Conservation (phyloP, 441 rosid species). For the Populus hybrid region DNA sequence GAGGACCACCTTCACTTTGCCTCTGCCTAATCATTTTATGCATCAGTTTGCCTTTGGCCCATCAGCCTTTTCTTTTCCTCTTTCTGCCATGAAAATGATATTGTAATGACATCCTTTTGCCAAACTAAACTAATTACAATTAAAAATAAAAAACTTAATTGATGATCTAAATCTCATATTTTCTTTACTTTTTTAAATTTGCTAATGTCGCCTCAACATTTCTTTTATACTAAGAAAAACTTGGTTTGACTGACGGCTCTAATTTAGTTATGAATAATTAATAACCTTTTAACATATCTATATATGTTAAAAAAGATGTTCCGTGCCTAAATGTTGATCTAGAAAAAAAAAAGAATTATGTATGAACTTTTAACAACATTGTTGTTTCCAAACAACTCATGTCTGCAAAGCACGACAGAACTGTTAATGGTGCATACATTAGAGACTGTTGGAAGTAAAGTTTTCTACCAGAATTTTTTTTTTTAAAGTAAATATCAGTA, state of each 20-base stretch:
- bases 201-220: too few relatives aligned
- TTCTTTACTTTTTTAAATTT: too few relatives aligned
- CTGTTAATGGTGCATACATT: too few relatives aligned
- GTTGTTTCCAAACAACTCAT: not conserved
- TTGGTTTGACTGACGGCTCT: too few relatives aligned
- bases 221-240: too few relatives aligned
- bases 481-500: too few relatives aligned
- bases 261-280: not conserved
- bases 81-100: not conserved
- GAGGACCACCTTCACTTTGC: slow-evolving; percentile 21
- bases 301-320: not conserved
- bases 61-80: not conserved
- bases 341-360: not conserved
- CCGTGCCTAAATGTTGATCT: not conserved
- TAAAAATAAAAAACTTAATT: too few relatives aligned
- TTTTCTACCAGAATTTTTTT: too few relatives aligned
- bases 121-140: not conserved
- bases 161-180: too few relatives aligned
- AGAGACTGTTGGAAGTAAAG: too few relatives aligned
- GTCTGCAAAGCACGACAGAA: too few relatives aligned
- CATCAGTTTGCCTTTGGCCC: slow-evolving; percentile 3
- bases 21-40: slow-evolving; percentile 10
- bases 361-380: not conserved
- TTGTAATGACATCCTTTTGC: not conserved
- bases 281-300: not conserved